Conservation (phyloP, 1,284 basidiomycete genomes). For the Xerocomus minutiporus region DNA sequence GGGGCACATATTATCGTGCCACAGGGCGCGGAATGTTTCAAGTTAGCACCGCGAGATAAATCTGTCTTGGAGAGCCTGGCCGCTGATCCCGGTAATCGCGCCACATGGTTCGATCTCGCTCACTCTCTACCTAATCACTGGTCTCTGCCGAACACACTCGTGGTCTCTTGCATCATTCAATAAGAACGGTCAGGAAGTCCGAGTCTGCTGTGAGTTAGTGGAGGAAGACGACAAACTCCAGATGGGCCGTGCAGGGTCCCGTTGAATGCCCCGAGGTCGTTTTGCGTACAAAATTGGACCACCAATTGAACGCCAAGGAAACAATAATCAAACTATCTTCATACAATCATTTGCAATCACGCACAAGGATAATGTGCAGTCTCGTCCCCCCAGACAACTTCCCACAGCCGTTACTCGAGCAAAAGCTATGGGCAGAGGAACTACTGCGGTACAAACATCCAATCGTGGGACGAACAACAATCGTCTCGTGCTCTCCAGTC, state of each 20-base stretch:
- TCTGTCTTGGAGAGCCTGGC: neutral
- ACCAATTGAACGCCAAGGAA: neutral
- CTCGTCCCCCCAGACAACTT: neutral
- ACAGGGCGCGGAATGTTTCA: neutral
- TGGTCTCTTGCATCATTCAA: neutral
- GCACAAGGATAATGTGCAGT: neutral
- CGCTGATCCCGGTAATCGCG: neutral
- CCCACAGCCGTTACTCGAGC: neutral
- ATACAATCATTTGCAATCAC: neutral
- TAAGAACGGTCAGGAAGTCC: neutral
- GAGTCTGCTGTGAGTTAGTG: neutral
- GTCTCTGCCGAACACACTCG: neutral
- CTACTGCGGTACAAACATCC: too few species aligned
- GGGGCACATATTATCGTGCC: neutral
- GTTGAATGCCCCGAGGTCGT: neutral
- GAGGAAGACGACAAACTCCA: neutral
- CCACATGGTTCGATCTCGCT: neutral
- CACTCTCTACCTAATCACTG: neutral
- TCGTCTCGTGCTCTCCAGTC: neutral
- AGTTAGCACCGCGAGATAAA: neutral
- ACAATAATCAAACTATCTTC: neutral
- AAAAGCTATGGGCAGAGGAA: too few species aligned
- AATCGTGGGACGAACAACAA: neutral
- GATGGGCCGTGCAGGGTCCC: neutral
- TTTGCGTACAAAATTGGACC: neutral